A percentile compares a stretch with the other conserved stretches of the same genome.
Conservation (phyloP, 495 filamentous ascomycete genomes). For the Penicillium angulare region DNA sequence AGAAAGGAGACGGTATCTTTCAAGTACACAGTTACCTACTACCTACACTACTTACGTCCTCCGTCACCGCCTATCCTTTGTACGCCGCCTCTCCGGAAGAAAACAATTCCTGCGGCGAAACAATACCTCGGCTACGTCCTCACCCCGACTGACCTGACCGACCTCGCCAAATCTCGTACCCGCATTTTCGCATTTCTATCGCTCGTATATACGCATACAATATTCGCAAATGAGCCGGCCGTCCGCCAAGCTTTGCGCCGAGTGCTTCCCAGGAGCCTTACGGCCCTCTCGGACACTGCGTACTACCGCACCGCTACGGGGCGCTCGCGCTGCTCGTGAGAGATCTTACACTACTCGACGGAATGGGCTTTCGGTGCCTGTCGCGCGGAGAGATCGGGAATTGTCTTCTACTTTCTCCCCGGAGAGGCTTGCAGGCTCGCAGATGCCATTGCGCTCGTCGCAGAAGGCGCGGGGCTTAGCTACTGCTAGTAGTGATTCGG, state of each 20-base stretch:
- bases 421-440: background rate
- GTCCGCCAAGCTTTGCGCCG: slow-evolving; percentile 34
- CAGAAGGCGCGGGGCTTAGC: slow-evolving; percentile 18
- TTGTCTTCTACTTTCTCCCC: background rate
- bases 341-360: slow-evolving; percentile 11
- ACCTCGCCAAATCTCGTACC: no score
- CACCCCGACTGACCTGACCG: no score
- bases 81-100: slow-evolving; percentile 13
- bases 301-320: slow-evolving; percentile 2
- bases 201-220: slow-evolving; percentile 1
- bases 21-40: no score
- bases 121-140: slow-evolving; percentile 29
- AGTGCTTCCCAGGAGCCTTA: slow-evolving; percentile 33
- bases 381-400: background rate
- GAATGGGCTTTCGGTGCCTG: background rate
- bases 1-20: no score
- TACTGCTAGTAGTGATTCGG: slow-evolving; percentile 9
- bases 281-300: slow-evolving; percentile 16
- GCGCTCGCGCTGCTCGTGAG: slow-evolving; percentile 3
- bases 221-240: slow-evolving; percentile 30
- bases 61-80: background rate
- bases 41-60: background rate
- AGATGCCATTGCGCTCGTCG: slow-evolving; percentile 6
- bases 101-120: slow-evolving; percentile 16
- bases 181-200: background rate